A percentile compares a stretch with the other conserved stretches of the same genome.
Conservation (phyloP, 805 yeast genomes). For the Zygoascus ofunaensis region DNA sequence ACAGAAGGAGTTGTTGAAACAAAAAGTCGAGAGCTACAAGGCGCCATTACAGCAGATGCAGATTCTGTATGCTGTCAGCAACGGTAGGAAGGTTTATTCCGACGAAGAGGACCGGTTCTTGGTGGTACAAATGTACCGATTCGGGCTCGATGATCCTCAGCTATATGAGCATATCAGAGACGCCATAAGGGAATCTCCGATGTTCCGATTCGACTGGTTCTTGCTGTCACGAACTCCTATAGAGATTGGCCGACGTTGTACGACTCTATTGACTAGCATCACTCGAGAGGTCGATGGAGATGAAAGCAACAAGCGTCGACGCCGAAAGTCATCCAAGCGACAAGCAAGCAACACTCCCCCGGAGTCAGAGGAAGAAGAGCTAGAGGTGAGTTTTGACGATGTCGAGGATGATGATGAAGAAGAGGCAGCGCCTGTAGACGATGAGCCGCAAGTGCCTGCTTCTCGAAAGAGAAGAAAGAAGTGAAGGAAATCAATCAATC, state of each 20-base stretch:
- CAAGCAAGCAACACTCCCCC: conserved; percentile 1
- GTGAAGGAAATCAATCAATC: not conserved
- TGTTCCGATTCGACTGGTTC: conserved; percentile 83
- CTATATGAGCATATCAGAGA: conserved; percentile 71
- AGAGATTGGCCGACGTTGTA: conserved; percentile 76
- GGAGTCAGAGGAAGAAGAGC: conserved; percentile 8
- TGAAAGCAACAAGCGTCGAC: conserved; percentile 2
- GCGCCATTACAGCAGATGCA: conserved; percentile 75
- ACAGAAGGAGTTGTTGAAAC: conserved; percentile 71
- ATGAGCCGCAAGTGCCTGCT: conserved; percentile 3
- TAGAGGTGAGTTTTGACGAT: not conserved
- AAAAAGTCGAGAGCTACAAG: conserved; percentile 59
- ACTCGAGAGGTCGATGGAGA: conserved; percentile 52
- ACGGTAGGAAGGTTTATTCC: conserved; percentile 60
- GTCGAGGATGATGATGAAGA: conserved; percentile 7
- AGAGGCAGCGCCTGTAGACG: conserved; percentile 3
- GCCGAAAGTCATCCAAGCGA: conserved; percentile 10
- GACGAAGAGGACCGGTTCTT: conserved; percentile 89
- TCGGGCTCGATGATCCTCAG: conserved; percentile 73
- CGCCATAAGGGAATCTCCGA: conserved; percentile 60
- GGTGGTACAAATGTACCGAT: conserved; percentile 65
- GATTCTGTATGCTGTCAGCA: conserved; percentile 63
- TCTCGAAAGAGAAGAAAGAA: conserved; percentile 3
- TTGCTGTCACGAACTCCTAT: conserved; percentile 67
- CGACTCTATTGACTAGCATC: conserved; percentile 65